A percentile compares a stretch with the other conserved stretches of the same genome.
These are phyloP conservation scores for Globisporangium apiculatum DNA, from an alignment of 352 stramenopile species.

Conservation along the genomic window DNA sequence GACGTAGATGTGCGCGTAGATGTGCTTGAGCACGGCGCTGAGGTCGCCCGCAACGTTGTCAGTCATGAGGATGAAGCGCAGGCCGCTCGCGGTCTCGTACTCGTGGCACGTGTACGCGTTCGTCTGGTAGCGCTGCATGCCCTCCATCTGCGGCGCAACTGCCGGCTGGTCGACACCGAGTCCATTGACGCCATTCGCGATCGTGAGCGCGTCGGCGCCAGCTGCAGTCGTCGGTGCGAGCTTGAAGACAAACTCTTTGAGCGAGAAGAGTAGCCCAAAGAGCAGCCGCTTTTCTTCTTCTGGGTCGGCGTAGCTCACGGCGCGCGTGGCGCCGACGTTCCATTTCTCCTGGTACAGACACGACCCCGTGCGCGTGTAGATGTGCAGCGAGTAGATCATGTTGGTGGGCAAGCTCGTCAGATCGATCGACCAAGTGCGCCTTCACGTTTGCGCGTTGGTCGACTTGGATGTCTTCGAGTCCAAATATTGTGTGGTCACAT, in stretches of 20 bases:
- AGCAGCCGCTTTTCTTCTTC: conserved; percentile 89
- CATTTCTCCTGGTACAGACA: conserved; percentile 91
- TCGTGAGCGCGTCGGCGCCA: neutral
- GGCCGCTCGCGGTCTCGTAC: conserved; percentile 85
- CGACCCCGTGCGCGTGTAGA: conserved; percentile 85
- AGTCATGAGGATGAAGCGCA: conserved; percentile 89
- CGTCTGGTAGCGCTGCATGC: conserved; percentile 81
- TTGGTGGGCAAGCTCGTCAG: conserved; percentile 3
- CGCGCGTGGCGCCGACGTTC: conserved; percentile 48
- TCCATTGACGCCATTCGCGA: conserved; percentile 14
- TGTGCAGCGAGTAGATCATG: conserved; percentile 92
- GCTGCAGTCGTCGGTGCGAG: conserved; percentile 37
- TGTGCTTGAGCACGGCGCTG: conserved; percentile 70
- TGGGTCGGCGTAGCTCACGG: conserved; percentile 68
- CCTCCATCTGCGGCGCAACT: conserved; percentile 23
- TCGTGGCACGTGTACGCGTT: conserved; percentile 89
- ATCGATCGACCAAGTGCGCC: neutral
- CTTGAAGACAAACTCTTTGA: conserved; percentile 87
- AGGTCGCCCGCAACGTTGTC: conserved; percentile 85
- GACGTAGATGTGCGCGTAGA: conserved; percentile 88
- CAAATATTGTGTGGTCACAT: neutral
- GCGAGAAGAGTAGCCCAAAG: conserved; percentile 89
- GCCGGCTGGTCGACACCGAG: conserved; percentile 11
- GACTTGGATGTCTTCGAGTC: neutral
- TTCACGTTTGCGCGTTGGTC: neutral